phyloP scores from a whole-genome alignment of 2,329 filamentous ascomycete species.

The Ascochyta pisi region DNA sequence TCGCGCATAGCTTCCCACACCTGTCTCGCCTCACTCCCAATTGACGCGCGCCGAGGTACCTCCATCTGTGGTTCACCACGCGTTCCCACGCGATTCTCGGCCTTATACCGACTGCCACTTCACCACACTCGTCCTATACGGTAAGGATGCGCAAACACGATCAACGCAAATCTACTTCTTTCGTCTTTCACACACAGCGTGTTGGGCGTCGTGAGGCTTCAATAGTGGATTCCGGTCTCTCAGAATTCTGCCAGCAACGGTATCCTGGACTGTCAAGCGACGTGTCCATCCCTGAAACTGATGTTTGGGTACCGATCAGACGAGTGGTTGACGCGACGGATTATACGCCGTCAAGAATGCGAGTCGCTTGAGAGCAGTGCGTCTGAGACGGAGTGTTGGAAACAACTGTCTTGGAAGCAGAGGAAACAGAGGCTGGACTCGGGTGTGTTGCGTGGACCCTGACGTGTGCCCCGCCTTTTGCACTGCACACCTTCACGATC shows the following conservation, averaged over 20 bases:
- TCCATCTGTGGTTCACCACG: constrained; percentile 4
- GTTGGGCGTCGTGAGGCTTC: constrained; percentile 29
- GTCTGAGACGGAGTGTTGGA: too few relatives aligned
- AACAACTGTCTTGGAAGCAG: too few relatives aligned
- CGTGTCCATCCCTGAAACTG: constrained; percentile 18
- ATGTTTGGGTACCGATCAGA: constrained; percentile 2
- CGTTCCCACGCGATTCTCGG: constrained; percentile 10
- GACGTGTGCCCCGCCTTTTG: constrained; percentile 15
- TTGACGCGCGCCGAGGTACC: constrained; percentile 11
- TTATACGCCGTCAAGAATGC: background rate
- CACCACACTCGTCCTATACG: background rate
- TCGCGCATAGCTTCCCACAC: background rate
- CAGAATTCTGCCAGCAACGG: constrained; percentile 22
- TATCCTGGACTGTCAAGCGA: constrained; percentile 18
- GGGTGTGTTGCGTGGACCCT: background rate
- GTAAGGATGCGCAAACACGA: constrained; percentile 12
- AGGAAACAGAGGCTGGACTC: background rate
- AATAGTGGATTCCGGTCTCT: constrained; percentile 20
- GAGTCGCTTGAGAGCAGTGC: background rate
- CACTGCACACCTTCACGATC: constrained; percentile 2
- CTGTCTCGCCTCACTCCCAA: constrained; percentile 6
- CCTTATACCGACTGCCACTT: constrained; percentile 7
- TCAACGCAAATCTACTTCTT: background rate
- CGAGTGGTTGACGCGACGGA: background rate
- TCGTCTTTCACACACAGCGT: background rate